Evolutionary conservation across 192 early-diverging fungal genomes (phyloP).

Genomic region (Phlyctochytrium bullatum): DNA sequence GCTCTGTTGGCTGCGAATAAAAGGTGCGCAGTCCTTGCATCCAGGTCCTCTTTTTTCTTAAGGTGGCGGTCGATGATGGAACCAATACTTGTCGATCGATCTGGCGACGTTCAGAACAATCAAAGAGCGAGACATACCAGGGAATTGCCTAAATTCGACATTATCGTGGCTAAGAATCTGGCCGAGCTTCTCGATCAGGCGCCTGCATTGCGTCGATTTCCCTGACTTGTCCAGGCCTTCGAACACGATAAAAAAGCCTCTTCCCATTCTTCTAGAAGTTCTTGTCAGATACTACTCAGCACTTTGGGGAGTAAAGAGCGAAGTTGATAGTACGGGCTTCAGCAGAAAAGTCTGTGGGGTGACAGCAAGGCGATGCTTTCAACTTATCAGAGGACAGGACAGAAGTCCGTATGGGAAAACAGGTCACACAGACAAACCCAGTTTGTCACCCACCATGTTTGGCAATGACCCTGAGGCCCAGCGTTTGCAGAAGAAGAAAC

Average conservation of each 20-base stretch:
- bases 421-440: too few species aligned
- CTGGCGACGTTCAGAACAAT: constrained; percentile 28
- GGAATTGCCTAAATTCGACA: constrained; percentile 74
- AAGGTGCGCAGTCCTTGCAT: constrained; percentile 83
- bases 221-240: constrained; percentile 91
- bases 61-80: constrained; percentile 86
- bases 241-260: constrained; percentile 87
- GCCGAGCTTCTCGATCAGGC: constrained; percentile 60
- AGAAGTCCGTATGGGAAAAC: too few species aligned
- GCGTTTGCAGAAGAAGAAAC: too few species aligned
- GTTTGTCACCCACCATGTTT: too few species aligned
- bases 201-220: constrained; percentile 83
- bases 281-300: too few species aligned
- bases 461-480: too few species aligned
- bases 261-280: too few species aligned
- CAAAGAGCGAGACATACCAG: constrained; percentile 49
- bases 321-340: too few species aligned
- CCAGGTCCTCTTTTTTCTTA: constrained; percentile 61
- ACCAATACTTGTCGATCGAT: constrained; percentile 90
- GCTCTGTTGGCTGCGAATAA: constrained; percentile 97
- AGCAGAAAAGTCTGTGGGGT: too few species aligned
- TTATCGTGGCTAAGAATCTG: constrained; percentile 27
- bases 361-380: too few species aligned
- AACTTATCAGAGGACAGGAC: too few species aligned
- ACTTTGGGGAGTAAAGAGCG: too few species aligned